Conservation (phyloP, 441 rosid genomes). For the Omphalea diandra region DNA sequence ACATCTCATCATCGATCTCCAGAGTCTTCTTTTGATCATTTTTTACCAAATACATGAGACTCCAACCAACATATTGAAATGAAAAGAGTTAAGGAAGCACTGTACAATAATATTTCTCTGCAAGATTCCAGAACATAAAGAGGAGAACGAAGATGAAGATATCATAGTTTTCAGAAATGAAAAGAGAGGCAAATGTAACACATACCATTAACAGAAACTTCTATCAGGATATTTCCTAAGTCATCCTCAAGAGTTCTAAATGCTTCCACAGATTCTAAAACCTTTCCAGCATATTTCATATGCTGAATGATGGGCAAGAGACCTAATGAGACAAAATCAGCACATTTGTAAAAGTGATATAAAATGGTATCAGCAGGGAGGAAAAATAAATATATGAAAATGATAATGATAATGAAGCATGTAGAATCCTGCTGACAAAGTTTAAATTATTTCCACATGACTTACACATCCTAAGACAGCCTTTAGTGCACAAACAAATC, state of each 20-base stretch:
- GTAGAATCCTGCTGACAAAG: slow-evolving; percentile 14
- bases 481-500: not conserved
- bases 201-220: slow-evolving; percentile 71
- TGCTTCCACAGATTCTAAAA: slow-evolving; percentile 50
- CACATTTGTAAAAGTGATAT: not conserved
- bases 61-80: slow-evolving; percentile 1
- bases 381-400: not conserved
- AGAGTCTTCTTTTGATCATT: not conserved
- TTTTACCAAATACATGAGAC: not conserved
- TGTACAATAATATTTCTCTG: not conserved
- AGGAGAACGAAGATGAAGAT: slow-evolving; percentile 6
- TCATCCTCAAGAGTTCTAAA: slow-evolving; percentile 43
- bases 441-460: not conserved
- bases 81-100: not conserved
- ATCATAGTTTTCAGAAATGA: slow-evolving; percentile 3
- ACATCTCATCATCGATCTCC: not conserved
- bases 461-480: not conserved
- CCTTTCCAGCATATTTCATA: slow-evolving; percentile 54
- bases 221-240: slow-evolving; percentile 44
- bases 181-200: slow-evolving; percentile 12
- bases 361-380: not conserved
- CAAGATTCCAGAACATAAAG: slow-evolving; percentile 4
- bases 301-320: slow-evolving; percentile 85
- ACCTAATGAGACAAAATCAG: slow-evolving; percentile 46
- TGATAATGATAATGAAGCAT: slow-evolving; percentile 11